Evolutionary conservation across 371 early-diverging fungal species (phyloP).

Genomic region (Nematocida sp.): DNA sequence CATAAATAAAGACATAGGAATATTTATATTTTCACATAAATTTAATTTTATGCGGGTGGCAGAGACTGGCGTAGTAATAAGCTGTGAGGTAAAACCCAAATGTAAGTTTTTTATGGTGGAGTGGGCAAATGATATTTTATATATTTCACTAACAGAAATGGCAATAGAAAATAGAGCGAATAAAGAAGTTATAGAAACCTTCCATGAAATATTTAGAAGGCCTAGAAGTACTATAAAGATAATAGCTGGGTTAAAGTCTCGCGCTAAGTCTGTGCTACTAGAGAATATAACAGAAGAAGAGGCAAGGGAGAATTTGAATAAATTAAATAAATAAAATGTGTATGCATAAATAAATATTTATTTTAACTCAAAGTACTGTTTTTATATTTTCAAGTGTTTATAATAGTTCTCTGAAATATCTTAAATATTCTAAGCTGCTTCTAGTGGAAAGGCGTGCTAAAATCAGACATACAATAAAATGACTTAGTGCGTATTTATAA

Average conservation of each 20-base stretch:
- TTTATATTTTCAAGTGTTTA: too few species aligned
- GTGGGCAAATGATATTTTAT: neutral
- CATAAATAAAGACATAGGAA: neutral
- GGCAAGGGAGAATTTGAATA: conserved; percentile 4
- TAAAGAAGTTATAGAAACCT: conserved; percentile 30
- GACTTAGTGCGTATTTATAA: too few species aligned
- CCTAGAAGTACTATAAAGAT: conserved; percentile 6
- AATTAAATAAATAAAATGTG: neutral
- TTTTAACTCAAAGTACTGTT: neutral
- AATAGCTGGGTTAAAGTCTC: conserved; percentile 31
- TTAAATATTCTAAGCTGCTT: too few species aligned
- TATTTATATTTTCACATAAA: neutral
- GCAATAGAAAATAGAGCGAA: conserved; percentile 48
- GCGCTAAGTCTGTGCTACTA: conserved; percentile 32
- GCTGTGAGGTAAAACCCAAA: conserved; percentile 44
- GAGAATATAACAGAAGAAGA: conserved; percentile 32
- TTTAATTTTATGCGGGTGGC: conserved; percentile 23
- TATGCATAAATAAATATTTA: neutral
- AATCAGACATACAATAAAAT: too few species aligned
- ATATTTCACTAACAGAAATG: neutral
- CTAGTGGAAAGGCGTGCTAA: too few species aligned
- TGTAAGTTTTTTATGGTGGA: neutral
- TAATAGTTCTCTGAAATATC: too few species aligned
- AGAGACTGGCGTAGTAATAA: conserved; percentile 17
- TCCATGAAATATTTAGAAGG: conserved; percentile 7